A percentile compares a stretch with the other conserved stretches of the same genome.
Evolutionary conservation across 306 rosid species (phyloP).

Genomic region (Begonia masoniana): DNA sequence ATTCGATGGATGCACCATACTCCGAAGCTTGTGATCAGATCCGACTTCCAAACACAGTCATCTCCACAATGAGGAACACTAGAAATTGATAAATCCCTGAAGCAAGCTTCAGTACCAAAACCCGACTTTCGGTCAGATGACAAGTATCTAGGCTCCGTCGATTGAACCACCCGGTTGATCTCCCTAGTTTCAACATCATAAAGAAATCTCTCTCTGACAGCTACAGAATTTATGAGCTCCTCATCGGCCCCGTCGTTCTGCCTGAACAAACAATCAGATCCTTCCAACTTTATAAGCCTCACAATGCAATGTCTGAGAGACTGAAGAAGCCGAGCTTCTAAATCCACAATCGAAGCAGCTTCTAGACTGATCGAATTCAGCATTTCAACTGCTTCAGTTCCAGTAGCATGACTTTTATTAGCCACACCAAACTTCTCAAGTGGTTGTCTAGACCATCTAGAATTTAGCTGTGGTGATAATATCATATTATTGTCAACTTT

Average conservation of each 20-base stretch:
- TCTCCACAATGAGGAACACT: conserved; percentile 85
- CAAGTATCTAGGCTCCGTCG: conserved; percentile 33
- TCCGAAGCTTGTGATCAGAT: conserved; percentile 78
- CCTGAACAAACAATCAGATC: conserved; percentile 81
- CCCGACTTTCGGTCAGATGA: conserved; percentile 39
- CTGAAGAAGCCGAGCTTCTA: conserved; percentile 69
- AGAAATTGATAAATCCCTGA: conserved; percentile 23
- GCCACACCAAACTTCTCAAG: conserved; percentile 83
- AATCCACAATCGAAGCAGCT: conserved; percentile 35
- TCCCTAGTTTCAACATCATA: conserved; percentile 71
- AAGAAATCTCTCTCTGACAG: conserved; percentile 70
- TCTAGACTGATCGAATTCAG: conserved; percentile 33
- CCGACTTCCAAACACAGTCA: conserved; percentile 80
- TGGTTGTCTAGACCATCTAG: conserved; percentile 85
- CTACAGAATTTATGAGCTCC: conserved; percentile 81
- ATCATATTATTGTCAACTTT: conserved; percentile 29
- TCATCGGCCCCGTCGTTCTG: conserved; percentile 88
- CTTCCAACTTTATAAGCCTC: conserved; percentile 73
- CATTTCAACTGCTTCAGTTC: conserved; percentile 31
- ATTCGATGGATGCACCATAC: conserved; percentile 97
- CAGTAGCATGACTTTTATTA: conserved; percentile 29
- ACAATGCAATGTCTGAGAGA: conserved; percentile 68
- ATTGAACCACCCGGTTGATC: conserved; percentile 23
- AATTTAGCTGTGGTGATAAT: conserved; percentile 43
- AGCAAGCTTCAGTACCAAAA: conserved; percentile 29